Evolutionary conservation across 192 early-diverging fungal genomes (phyloP).

Genomic region (Coemansia sp.): DNA sequence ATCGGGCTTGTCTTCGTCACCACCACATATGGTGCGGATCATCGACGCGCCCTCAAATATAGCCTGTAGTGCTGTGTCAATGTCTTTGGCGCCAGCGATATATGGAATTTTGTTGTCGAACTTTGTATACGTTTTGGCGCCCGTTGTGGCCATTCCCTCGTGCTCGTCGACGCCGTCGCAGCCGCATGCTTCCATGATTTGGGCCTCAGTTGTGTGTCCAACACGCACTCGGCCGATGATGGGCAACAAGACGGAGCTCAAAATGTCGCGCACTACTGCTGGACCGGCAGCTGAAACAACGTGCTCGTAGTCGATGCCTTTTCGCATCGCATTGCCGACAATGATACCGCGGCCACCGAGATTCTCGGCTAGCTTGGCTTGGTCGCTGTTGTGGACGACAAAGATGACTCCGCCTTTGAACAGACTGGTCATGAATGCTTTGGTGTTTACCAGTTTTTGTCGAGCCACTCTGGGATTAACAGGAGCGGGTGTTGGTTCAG

Average conservation of each 20-base stretch:
- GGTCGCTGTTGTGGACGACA: neutral
- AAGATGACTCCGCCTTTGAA: conserved; percentile 5
- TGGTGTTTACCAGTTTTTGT: neutral
- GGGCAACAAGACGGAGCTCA: neutral
- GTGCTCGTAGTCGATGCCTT: too few species aligned
- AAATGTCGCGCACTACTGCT: neutral
- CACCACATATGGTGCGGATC: neutral
- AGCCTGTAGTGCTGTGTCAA: neutral
- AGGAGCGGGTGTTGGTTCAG: too few species aligned
- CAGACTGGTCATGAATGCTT: conserved; percentile 1
- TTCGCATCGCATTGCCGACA: neutral
- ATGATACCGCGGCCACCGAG: conserved; percentile 3
- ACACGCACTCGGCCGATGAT: neutral
- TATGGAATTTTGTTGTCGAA: neutral
- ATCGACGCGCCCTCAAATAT: neutral
- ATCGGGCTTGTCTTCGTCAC: neutral
- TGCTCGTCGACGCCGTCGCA: neutral
- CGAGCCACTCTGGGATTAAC: too few species aligned
- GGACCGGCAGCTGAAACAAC: neutral
- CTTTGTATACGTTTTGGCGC: neutral
- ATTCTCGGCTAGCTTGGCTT: conserved; percentile 3
- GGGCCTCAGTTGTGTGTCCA: neutral
- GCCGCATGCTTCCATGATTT: neutral
- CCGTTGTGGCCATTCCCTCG: neutral
- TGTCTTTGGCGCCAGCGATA: neutral